These are phyloP conservation scores for Thoreauomyces humboldtii DNA, from an alignment of 192 early-diverging fungal genomes.

Conservation along the genomic window DNA sequence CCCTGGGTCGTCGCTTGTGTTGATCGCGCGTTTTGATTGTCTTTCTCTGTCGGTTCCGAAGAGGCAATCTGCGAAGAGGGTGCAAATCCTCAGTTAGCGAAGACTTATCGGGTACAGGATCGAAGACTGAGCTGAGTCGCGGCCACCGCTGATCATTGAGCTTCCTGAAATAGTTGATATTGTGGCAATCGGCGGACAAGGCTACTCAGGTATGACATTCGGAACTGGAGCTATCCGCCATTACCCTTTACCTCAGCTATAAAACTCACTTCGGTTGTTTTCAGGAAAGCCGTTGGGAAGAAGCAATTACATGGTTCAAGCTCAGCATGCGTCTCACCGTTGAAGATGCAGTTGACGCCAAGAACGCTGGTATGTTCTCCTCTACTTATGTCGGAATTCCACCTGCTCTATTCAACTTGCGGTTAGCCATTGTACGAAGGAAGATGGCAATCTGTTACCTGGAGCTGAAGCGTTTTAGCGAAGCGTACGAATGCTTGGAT, in stretches of 20 bases:
- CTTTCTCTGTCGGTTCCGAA: neutral
- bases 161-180: constrained; percentile 9
- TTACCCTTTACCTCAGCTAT: too few relatives aligned
- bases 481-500: constrained; percentile 7
- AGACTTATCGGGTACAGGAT: constrained; percentile 6
- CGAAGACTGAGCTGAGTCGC: too few relatives aligned
- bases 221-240: too few relatives aligned
- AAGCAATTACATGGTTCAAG: constrained; percentile 20
- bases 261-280: too few relatives aligned
- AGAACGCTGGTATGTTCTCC: constrained; percentile 15
- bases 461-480: constrained; percentile 2
- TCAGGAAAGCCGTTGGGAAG: constrained; percentile 20
- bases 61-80: neutral
- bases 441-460: constrained; percentile 18
- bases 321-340: constrained; percentile 15
- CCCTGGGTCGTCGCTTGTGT: too few relatives aligned
- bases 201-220: constrained; percentile 20
- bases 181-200: constrained; percentile 29
- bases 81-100: neutral
- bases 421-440: constrained; percentile 5
- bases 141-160: too few relatives aligned
- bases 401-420: neutral
- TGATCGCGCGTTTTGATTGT: neutral
- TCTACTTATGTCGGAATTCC: neutral
- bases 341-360: constrained; percentile 10